These are phyloP conservation scores for Elsinoe fawcettii DNA, from an alignment of 2,329 filamentous ascomycete species.

Conservation along the genomic window DNA sequence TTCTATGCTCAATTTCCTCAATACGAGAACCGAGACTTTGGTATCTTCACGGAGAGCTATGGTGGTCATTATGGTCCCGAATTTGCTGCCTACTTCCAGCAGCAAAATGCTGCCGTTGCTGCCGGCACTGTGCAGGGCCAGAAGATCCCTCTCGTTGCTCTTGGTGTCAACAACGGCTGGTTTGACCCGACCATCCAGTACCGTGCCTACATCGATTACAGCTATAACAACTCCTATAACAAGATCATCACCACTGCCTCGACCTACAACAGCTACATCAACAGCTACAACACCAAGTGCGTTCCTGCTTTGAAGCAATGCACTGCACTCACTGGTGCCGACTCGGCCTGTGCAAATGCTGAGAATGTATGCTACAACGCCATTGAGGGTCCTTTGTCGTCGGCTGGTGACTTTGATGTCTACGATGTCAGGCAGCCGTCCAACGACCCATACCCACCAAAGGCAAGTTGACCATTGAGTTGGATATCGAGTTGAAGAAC, in stretches of 20 bases:
- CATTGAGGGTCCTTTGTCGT: slow-evolving; percentile 32
- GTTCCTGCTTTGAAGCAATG: slow-evolving; percentile 36
- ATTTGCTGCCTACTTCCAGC: slow-evolving; percentile 48
- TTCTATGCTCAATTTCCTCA: slow-evolving; percentile 31
- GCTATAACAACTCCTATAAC: slow-evolving; percentile 33
- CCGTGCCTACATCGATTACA: slow-evolving; percentile 30
- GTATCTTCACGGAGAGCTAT: slow-evolving; percentile 50
- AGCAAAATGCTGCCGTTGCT: slow-evolving; percentile 51
- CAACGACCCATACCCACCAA: slow-evolving; percentile 34
- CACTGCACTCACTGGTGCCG: slow-evolving; percentile 22
- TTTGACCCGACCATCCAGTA: slow-evolving; percentile 43
- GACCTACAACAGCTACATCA: slow-evolving; percentile 26
- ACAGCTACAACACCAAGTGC: slow-evolving; percentile 33
- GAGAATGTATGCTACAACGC: slow-evolving; percentile 30
- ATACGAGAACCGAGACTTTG: slow-evolving; percentile 44
- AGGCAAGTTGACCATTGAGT: background rate
- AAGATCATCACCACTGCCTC: slow-evolving; percentile 18
- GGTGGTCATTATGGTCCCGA: slow-evolving; percentile 57
- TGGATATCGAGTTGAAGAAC: background rate
- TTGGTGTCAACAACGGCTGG: slow-evolving; percentile 53
- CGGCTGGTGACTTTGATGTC: slow-evolving; percentile 33
- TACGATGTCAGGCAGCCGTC: slow-evolving; percentile 40
- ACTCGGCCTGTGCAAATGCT: slow-evolving; percentile 29
- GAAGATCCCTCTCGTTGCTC: slow-evolving; percentile 41
- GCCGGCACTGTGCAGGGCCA: slow-evolving; percentile 35